phyloP scores from a whole-genome alignment of 352 stramenopile genomes.

The Lagenidium sp. region DNA sequence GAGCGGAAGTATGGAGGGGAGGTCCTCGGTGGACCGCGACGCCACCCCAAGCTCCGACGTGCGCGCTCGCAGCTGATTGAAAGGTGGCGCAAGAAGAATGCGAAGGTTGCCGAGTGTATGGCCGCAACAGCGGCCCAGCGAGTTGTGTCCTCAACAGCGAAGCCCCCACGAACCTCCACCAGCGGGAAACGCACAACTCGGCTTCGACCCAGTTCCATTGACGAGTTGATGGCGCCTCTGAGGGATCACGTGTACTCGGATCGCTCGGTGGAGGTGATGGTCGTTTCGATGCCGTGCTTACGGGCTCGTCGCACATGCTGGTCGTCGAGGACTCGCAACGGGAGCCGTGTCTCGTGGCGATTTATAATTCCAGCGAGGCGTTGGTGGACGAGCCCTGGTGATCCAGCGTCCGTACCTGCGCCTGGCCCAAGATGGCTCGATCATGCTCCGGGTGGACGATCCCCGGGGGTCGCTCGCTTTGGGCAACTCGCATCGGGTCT shows the following conservation, averaged over 20 bases:
- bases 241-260: constrained; percentile 3
- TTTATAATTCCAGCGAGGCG: not conserved
- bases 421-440: not conserved
- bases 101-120: not conserved
- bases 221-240: constrained; percentile 4
- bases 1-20: constrained; percentile 2
- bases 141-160: not conserved
- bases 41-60: constrained; percentile 1
- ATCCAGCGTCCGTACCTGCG: constrained; percentile 3
- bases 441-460: constrained; percentile 8
- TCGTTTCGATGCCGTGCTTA: constrained; percentile 2
- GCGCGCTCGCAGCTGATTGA: not conserved
- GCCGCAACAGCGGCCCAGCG: not conserved
- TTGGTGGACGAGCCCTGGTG: constrained; percentile 1
- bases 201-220: not conserved
- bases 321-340: constrained; percentile 9
- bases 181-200: not conserved
- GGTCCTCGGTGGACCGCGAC: constrained; percentile 2
- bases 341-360: not conserved
- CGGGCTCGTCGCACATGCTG: constrained; percentile 2
- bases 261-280: not conserved
- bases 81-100: constrained; percentile 1
- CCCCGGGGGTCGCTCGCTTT: not conserved
- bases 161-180: not conserved
- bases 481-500: not conserved